A percentile compares a stretch with the other conserved stretches of the same genome.
Conservation (phyloP, 805 yeast species). For the Nakazawaea laoshanensis region DNA sequence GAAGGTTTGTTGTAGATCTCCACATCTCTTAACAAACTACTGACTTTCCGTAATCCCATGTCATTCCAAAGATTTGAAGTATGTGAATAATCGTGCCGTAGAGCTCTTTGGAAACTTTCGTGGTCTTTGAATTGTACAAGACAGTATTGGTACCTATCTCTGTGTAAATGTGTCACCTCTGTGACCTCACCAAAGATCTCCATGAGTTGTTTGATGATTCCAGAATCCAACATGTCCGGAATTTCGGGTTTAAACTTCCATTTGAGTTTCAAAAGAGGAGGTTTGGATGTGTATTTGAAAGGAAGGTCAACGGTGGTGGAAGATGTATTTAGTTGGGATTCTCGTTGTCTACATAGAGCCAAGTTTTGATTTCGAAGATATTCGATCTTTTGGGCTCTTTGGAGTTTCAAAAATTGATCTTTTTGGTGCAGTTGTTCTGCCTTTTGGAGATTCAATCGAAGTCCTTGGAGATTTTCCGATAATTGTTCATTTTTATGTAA, state of each 20-base stretch:
- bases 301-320: too few relatives aligned
- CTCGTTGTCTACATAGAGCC: conserved; percentile 10
- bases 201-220: conserved; percentile 31
- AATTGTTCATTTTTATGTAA: conserved; percentile 8
- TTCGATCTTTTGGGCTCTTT: conserved; percentile 13
- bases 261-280: conserved; percentile 18
- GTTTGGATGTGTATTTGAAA: conserved; percentile 2
- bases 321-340: conserved; percentile 5
- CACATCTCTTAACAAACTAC: conserved; percentile 32
- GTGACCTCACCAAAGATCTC: conserved; percentile 33
- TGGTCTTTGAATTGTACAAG: conserved; percentile 22
- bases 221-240: conserved; percentile 21
- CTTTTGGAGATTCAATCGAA: conserved; percentile 20
- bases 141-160: conserved; percentile 28
- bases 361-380: conserved; percentile 14
- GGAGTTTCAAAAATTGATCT: conserved; percentile 7
- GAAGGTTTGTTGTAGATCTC: conserved; percentile 3
- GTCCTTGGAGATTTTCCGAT: conserved; percentile 12
- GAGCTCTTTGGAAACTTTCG: conserved; percentile 25
- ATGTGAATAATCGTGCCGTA: conserved; percentile 30
- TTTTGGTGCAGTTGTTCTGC: conserved; percentile 21
- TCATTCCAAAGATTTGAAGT: conserved; percentile 39
- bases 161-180: conserved; percentile 11
- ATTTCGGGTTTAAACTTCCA: conserved; percentile 38
- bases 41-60: conserved; percentile 31